These are phyloP conservation scores for Beta macrorhiza DNA, from an alignment of 179 eudicot species.

Conservation along the genomic window DNA sequence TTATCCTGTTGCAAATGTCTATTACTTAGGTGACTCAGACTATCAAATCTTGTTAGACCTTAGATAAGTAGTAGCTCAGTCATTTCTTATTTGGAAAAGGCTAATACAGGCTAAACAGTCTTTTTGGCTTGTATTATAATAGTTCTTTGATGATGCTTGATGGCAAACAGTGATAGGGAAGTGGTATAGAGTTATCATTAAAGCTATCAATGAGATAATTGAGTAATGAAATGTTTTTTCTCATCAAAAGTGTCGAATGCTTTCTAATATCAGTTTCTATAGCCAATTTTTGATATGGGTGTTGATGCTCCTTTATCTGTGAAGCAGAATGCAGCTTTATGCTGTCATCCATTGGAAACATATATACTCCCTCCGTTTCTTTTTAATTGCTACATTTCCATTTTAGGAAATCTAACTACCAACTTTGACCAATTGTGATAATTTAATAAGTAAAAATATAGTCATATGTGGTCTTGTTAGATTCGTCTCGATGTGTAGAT, in stretches of 20 bases:
- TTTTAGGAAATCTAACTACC: no score
- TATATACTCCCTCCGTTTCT: neutral
- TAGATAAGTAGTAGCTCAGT: neutral
- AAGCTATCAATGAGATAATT: constrained; percentile 10
- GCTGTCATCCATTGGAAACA: neutral
- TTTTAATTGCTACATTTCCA: no score
- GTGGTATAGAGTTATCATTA: neutral
- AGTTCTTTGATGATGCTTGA: constrained; percentile 9
- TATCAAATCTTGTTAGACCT: neutral
- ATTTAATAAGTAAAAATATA: no score
- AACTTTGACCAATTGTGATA: no score
- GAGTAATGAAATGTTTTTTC: constrained; percentile 7
- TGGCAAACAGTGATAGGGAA: neutral
- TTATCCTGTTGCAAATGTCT: neutral
- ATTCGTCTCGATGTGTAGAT: no score
- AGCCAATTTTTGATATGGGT: neutral
- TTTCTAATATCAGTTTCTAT: neutral
- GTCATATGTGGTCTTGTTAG: no score
- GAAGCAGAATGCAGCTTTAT: neutral
- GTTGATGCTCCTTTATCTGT: neutral
- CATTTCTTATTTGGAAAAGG: neutral
- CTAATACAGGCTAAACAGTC: neutral
- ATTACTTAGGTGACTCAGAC: neutral
- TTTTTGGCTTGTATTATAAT: neutral
- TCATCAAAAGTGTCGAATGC: neutral